phyloP scores from a whole-genome alignment of 2,329 filamentous ascomycete species.

The Aureobasidium sp. region DNA sequence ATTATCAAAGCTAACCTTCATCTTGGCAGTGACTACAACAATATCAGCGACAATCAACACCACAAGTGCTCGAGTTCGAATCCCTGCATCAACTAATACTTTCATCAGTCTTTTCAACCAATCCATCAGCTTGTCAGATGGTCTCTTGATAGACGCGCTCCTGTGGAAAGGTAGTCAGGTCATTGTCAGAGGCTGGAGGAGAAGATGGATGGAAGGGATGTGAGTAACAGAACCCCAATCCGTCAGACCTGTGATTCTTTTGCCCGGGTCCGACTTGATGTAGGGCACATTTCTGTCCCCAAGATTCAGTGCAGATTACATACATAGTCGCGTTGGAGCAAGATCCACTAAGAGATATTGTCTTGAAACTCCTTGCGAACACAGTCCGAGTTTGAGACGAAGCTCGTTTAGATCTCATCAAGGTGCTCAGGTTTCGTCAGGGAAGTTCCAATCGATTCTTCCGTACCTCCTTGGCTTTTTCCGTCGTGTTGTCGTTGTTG shows the following conservation, averaged over 20 bases:
- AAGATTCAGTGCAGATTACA: no score
- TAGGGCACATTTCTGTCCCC: no score
- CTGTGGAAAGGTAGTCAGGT: not conserved
- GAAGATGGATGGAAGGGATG: no score
- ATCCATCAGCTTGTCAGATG: not conserved
- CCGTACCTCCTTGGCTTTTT: not conserved
- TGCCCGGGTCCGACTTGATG: not conserved
- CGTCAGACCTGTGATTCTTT: slow-evolving; percentile 3
- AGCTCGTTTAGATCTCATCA: no score
- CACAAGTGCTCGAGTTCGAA: not conserved
- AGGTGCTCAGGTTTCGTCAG: no score
- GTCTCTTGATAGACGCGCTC: not conserved
- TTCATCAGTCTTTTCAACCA: not conserved
- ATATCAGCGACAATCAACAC: not conserved
- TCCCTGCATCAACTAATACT: not conserved
- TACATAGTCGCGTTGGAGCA: no score
- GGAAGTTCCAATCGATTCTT: no score
- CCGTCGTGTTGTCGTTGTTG: not conserved
- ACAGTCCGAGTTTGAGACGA: no score
- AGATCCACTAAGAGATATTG: no score
- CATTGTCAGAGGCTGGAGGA: not conserved
- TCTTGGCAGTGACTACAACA: not conserved
- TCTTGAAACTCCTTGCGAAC: no score
- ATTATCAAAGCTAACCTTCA: not conserved
- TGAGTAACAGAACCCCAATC: not conserved